Conservation (phyloP, 2,329 filamentous ascomycete species). For the Hyphodiscus sp. region DNA sequence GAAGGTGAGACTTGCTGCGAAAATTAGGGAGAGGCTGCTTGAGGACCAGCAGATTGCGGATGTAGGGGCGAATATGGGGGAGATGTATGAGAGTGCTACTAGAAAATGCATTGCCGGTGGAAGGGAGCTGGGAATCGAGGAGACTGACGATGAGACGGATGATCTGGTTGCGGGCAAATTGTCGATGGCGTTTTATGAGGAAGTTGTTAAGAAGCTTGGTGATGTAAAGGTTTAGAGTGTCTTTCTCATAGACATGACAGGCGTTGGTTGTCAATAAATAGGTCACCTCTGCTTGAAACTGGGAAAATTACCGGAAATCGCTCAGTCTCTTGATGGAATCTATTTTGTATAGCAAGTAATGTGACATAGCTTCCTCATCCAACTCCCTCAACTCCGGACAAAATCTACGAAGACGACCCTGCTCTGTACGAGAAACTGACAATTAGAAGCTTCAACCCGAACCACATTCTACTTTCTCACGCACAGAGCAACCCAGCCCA, state of each 20-base stretch:
- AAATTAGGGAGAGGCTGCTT: conserved; percentile 32
- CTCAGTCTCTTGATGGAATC: no score
- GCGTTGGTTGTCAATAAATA: no score
- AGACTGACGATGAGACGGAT: conserved; percentile 36
- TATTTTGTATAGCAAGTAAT: no score
- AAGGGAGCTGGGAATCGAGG: conserved; percentile 31
- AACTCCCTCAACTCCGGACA: no score
- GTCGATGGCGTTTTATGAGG: conserved; percentile 37
- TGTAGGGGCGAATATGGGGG: conserved; percentile 35
- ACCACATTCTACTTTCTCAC: conserved; percentile 23
- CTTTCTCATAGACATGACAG: no score
- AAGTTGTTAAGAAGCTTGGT: conserved; percentile 37
- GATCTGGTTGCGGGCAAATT: conserved; percentile 35
- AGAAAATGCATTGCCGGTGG: conserved; percentile 33
- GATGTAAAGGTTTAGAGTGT: no score
- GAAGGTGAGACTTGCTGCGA: conserved; percentile 33
- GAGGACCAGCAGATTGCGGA: conserved; percentile 26
- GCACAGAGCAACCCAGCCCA: conserved; percentile 57
- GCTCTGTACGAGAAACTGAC: no score
- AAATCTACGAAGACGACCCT: no score
- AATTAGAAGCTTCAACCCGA: no score
- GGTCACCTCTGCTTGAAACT: no score
- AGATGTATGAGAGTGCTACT: conserved; percentile 35
- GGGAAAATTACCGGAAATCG: no score
- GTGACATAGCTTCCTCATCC: no score